Evolutionary conservation across 2,329 filamentous ascomycete species (phyloP).

Genomic region (Leptodontidium sp.): DNA sequence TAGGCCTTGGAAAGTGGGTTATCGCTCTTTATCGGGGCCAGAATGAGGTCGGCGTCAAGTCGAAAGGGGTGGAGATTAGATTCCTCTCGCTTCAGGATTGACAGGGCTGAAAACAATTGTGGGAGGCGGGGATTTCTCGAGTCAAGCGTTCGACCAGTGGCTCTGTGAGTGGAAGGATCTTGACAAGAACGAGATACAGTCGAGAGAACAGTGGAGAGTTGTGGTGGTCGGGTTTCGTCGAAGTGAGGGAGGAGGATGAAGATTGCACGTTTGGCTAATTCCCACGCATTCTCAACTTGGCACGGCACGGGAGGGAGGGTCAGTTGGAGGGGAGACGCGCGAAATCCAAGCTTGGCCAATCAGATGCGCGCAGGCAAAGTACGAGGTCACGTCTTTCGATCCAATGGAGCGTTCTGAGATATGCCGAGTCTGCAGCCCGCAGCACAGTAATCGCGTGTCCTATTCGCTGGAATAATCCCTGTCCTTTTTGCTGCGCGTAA

Average conservation of each 20-base stretch:
- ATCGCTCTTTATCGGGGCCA: slow-evolving; percentile 29
- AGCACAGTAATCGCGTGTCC: not conserved
- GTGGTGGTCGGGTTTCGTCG: not conserved
- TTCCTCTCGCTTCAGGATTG: slow-evolving; percentile 12
- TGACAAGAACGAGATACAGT: not conserved
- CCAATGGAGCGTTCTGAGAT: slow-evolving; percentile 9
- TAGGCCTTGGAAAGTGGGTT: slow-evolving; percentile 18
- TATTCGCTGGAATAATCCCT: not conserved
- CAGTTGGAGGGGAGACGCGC: slow-evolving; percentile 16
- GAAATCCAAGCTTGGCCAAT: not conserved
- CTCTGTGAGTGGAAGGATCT: not conserved
- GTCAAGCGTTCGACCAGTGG: not conserved
- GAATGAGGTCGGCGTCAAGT: slow-evolving; percentile 33
- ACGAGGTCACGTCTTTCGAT: slow-evolving; percentile 2
- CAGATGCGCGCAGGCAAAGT: not conserved
- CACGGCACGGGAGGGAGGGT: not conserved
- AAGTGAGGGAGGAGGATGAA: slow-evolving; percentile 1
- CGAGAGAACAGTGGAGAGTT: not conserved
- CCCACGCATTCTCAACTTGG: slow-evolving; percentile 9
- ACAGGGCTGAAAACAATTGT: slow-evolving; percentile 17
- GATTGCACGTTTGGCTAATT: not conserved
- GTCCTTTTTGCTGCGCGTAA: not conserved
- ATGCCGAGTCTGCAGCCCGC: not conserved
- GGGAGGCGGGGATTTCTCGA: not conserved
- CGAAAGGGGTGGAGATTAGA: slow-evolving; percentile 18